A percentile compares a stretch with the other conserved stretches of the same genome.
phyloP scores from a whole-genome alignment of 1,139 yeast genomes.

The Candida glucosophila region DNA sequence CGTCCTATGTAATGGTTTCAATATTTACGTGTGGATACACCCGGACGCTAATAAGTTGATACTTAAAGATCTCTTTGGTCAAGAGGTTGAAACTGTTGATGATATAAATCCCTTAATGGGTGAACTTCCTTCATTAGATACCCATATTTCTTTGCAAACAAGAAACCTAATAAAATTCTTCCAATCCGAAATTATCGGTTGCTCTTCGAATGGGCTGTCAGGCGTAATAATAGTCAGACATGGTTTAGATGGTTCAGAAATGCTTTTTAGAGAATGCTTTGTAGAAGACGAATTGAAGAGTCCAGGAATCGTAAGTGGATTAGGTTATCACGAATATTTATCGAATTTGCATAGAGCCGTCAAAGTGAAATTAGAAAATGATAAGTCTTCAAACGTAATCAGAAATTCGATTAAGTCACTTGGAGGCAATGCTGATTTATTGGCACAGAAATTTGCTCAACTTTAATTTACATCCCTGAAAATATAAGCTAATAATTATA shows the following conservation, averaged over 20 bases:
- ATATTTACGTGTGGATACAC: slow-evolving; percentile 62
- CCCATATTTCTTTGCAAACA: slow-evolving; percentile 63
- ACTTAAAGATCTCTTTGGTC: slow-evolving; percentile 69
- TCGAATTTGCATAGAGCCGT: slow-evolving; percentile 54
- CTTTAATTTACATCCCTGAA: slow-evolving; percentile 11
- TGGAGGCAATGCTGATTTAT: slow-evolving; percentile 20
- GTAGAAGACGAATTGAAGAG: slow-evolving; percentile 56
- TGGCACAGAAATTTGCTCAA: slow-evolving; percentile 34
- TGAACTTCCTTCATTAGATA: slow-evolving; percentile 64
- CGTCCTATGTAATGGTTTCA: slow-evolving; percentile 62
- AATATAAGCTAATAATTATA: slow-evolving; percentile 1
- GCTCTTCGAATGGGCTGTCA: slow-evolving; percentile 19
- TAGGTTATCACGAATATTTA: slow-evolving; percentile 53
- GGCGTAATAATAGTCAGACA: slow-evolving; percentile 59
- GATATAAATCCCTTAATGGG: slow-evolving; percentile 44
- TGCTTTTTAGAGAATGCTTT: slow-evolving; percentile 49
- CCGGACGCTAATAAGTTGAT: slow-evolving; percentile 60
- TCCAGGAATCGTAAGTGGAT: slow-evolving; percentile 29
- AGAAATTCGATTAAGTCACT: slow-evolving; percentile 22
- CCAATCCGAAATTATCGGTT: slow-evolving; percentile 32
- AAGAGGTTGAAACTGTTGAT: slow-evolving; percentile 28
- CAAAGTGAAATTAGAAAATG: slow-evolving; percentile 43
- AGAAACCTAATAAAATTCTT: slow-evolving; percentile 49
- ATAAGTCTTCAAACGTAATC: slow-evolving; percentile 25
- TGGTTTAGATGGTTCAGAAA: slow-evolving; percentile 54